phyloP scores from a whole-genome alignment of 371 early-diverging fungal species.

The Mortierella sp. region DNA sequence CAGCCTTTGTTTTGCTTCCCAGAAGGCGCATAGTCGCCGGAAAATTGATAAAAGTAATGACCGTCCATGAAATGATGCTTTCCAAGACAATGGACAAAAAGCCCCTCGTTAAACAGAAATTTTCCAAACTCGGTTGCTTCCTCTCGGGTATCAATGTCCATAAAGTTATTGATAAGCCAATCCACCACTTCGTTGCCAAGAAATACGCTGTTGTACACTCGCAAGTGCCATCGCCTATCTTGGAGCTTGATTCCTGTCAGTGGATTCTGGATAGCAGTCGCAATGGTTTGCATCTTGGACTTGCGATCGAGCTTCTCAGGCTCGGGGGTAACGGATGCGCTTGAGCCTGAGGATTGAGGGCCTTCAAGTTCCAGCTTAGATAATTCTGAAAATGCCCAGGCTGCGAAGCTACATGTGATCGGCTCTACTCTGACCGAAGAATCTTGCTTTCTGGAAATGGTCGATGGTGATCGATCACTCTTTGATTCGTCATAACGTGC shows the following conservation, averaged over 20 bases:
- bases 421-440: slow-evolving; percentile 41
- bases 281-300: slow-evolving; percentile 73
- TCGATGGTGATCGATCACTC: slow-evolving; percentile 7
- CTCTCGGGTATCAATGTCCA: slow-evolving; percentile 83
- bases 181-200: slow-evolving; percentile 92
- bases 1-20: slow-evolving; percentile 58
- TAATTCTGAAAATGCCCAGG: slow-evolving; percentile 45
- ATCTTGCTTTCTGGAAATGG: slow-evolving; percentile 39
- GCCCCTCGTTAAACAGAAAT: slow-evolving; percentile 76
- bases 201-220: slow-evolving; percentile 80
- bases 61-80: slow-evolving; percentile 91
- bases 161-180: slow-evolving; percentile 88
- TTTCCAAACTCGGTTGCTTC: slow-evolving; percentile 91
- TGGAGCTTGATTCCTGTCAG: slow-evolving; percentile 76
- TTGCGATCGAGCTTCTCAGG: slow-evolving; percentile 58
- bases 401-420: slow-evolving; percentile 54
- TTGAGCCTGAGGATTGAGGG: slow-evolving; percentile 9
- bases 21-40: slow-evolving; percentile 67
- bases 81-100: slow-evolving; percentile 83
- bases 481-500: slow-evolving; percentile 60
- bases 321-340: slow-evolving; percentile 4
- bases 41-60: slow-evolving; percentile 90
- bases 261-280: slow-evolving; percentile 81
- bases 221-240: slow-evolving; percentile 93
- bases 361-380: slow-evolving; percentile 33